A percentile compares a stretch with the other conserved stretches of the same genome.
phyloP scores from a whole-genome alignment of 1,284 basidiomycete species.

The Ustilago tritici region DNA sequence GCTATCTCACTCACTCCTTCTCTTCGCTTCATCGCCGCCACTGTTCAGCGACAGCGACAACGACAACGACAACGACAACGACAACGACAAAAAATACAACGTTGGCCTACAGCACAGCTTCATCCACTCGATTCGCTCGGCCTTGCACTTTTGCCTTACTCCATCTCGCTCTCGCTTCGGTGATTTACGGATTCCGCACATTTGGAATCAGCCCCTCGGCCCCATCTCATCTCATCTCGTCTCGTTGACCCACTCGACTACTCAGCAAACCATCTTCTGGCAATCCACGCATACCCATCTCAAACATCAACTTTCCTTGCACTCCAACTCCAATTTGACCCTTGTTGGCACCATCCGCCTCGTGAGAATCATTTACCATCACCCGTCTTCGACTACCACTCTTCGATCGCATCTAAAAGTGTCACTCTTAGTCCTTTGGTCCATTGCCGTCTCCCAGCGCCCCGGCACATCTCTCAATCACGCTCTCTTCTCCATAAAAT shows the following conservation, averaged over 20 bases:
- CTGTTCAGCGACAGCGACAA: not conserved
- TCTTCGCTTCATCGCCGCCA: not conserved
- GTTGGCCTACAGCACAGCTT: not conserved
- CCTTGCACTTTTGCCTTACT: not conserved
- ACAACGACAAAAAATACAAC: not conserved
- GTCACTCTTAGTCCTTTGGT: not conserved
- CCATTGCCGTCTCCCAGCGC: constrained; percentile 28
- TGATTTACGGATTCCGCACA: constrained; percentile 23
- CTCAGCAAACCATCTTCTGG: not conserved
- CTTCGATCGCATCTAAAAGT: not conserved
- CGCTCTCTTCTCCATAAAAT: constrained; percentile 31
- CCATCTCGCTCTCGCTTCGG: constrained; percentile 11
- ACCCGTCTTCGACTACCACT: too few relatives aligned
- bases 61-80: not conserved
- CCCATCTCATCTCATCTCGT: not conserved
- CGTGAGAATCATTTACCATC: not conserved
- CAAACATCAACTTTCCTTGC: not conserved
- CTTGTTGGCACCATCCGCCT: not conserved
- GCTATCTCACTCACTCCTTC: not conserved
- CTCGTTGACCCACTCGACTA: not conserved
- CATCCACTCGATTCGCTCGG: not conserved
- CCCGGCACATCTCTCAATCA: constrained; percentile 19
- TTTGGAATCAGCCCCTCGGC: not conserved
- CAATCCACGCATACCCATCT: not conserved
- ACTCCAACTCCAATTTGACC: not conserved